Conservation (phyloP, 2,329 filamentous ascomycete species). For the Sclerotinia subarctica region DNA sequence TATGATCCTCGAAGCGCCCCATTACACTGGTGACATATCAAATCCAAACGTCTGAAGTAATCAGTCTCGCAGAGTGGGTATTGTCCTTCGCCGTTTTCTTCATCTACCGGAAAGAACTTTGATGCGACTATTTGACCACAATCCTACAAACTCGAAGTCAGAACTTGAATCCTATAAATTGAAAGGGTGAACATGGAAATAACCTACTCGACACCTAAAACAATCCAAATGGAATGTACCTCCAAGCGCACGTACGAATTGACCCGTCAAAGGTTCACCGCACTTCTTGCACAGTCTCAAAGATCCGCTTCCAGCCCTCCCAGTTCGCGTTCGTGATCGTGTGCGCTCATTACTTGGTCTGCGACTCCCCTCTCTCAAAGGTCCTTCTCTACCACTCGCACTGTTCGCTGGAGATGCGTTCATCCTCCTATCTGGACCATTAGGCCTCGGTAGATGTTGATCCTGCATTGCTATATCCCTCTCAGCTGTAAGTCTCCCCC, state of each 20-base stretch:
- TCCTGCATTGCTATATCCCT: constrained; percentile 29
- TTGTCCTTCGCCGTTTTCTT: constrained; percentile 78
- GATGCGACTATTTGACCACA: constrained; percentile 96
- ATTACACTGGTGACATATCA: constrained; percentile 89
- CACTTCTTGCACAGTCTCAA: constrained; percentile 80
- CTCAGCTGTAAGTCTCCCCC: constrained; percentile 30
- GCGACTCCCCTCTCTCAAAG: constrained; percentile 21
- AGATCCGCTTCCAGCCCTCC: constrained; percentile 57
- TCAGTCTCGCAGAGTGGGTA: constrained; percentile 97
- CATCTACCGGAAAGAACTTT: constrained; percentile 97
- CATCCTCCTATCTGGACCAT: constrained; percentile 36
- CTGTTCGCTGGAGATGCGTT: constrained; percentile 33
- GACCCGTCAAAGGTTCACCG: constrained; percentile 79
- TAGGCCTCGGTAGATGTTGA: constrained; percentile 30
- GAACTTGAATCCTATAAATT: constrained; percentile 15
- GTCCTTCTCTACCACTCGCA: constrained; percentile 32
- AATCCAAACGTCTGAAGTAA: constrained; percentile 88
- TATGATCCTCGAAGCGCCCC: constrained; percentile 93
- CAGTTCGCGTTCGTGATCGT: constrained; percentile 52
- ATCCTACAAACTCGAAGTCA: constrained; percentile 58
- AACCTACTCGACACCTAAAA: constrained; percentile 84
- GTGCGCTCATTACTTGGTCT: constrained; percentile 53
- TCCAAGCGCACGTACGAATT: constrained; percentile 91
- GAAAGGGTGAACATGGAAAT: constrained; percentile 14
- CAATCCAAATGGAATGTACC: constrained; percentile 96